phyloP scores from a whole-genome alignment of 495 filamentous ascomycete genomes.

The Penicillium waksmanii region DNA sequence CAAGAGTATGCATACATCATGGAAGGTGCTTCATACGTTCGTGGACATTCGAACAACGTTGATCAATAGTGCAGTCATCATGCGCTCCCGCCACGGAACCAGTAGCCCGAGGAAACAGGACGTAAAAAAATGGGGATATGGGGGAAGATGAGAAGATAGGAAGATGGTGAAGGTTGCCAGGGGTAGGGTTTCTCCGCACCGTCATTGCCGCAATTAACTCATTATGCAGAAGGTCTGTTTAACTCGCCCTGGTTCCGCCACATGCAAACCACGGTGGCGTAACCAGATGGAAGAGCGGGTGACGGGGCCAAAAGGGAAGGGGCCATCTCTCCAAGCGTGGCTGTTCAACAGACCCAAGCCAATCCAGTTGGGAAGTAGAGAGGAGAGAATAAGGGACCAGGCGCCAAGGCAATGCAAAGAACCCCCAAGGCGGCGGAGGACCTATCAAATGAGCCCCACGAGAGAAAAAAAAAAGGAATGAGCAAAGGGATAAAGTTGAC shows the following conservation, averaged over 20 bases:
- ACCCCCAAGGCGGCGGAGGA: conserved; percentile 7
- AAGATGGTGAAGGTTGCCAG: neutral
- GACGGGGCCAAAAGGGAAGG: conserved; percentile 13
- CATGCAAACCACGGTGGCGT: neutral
- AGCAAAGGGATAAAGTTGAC: conserved; percentile 12
- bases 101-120: conserved; percentile 20
- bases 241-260: conserved; percentile 13
- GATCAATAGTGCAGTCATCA: conserved; percentile 25
- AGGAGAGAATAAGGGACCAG: conserved; percentile 12
- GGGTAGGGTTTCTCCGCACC: conserved; percentile 14
- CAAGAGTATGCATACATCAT: conserved; percentile 46
- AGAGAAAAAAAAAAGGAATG: conserved; percentile 17
- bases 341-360: conserved; percentile 34
- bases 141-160: conserved; percentile 1
- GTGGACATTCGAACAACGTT: conserved; percentile 33
- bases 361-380: conserved; percentile 35
- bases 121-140: conserved; percentile 14
- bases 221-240: conserved; percentile 24
- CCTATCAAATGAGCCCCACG: conserved; percentile 9
- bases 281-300: too few relatives aligned
- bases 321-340: conserved; percentile 23
- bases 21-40: conserved; percentile 40
- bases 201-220: conserved; percentile 25
- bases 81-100: conserved; percentile 20
- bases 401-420: conserved; percentile 27